phyloP scores from a whole-genome alignment of 1,284 basidiomycete genomes.

The Papiliotrema flavescens region DNA sequence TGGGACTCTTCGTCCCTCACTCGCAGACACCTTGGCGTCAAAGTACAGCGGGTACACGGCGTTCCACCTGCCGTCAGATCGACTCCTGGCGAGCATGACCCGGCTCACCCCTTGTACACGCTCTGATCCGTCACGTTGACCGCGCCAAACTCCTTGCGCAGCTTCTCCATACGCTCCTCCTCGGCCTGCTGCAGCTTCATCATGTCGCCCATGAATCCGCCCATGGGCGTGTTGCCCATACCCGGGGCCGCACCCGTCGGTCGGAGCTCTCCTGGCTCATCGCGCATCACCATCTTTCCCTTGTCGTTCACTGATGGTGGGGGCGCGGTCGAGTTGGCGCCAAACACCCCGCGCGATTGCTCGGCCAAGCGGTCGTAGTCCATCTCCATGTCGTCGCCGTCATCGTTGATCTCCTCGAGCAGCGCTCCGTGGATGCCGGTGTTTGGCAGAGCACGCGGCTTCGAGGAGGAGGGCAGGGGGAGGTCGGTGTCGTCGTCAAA shows the following conservation, averaged over 20 bases:
- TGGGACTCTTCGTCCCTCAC: slow-evolving; percentile 74
- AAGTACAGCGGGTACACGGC: slow-evolving; percentile 95
- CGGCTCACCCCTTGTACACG: slow-evolving; percentile 45
- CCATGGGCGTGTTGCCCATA: slow-evolving; percentile 45
- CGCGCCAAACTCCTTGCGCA: slow-evolving; percentile 42
- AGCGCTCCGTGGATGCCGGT: slow-evolving; percentile 67
- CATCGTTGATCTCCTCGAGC: slow-evolving; percentile 62
- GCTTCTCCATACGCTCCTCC: slow-evolving; percentile 43
- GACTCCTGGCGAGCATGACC: background rate
- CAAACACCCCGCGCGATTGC: slow-evolving; percentile 48
- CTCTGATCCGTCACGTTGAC: slow-evolving; percentile 38
- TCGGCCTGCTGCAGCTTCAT: slow-evolving; percentile 47
- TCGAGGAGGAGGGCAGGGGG: slow-evolving; percentile 50
- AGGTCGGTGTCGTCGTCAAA: slow-evolving; percentile 90
- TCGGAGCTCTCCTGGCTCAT: slow-evolving; percentile 24
- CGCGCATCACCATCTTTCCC: slow-evolving; percentile 30
- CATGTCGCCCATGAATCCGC: slow-evolving; percentile 51
- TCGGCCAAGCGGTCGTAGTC: slow-evolving; percentile 51
- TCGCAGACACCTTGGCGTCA: slow-evolving; percentile 86
- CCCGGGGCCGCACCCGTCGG: slow-evolving; percentile 18
- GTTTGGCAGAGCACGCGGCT: slow-evolving; percentile 59
- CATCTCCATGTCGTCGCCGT: slow-evolving; percentile 42
- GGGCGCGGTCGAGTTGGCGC: slow-evolving; percentile 33
- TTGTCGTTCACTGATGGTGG: slow-evolving; percentile 22
- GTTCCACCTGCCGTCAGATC: slow-evolving; percentile 65